A percentile compares a stretch with the other conserved stretches of the same genome.
Conservation (phyloP, 352 stramenopile species). For the Thalassiosira sp. region DNA sequence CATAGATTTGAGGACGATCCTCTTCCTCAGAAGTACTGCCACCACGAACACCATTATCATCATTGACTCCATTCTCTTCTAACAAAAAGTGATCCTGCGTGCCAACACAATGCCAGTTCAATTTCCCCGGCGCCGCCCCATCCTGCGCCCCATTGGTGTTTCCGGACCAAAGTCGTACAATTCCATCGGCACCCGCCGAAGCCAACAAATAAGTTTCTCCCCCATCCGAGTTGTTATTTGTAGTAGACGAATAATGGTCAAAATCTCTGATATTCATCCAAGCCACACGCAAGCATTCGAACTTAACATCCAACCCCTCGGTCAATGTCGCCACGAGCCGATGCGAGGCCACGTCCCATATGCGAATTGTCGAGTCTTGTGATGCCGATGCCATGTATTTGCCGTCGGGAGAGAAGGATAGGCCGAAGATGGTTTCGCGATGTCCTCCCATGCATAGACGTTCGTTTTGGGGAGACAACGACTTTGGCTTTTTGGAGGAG, state of each 20-base stretch:
- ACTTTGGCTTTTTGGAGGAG: neutral
- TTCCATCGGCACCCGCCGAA: slow-evolving; percentile 66
- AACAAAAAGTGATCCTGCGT: slow-evolving; percentile 35
- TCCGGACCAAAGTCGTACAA: slow-evolving; percentile 57
- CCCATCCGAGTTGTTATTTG: neutral
- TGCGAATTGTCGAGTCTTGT: slow-evolving; percentile 70
- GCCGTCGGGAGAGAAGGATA: slow-evolving; percentile 66
- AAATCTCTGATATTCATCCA: slow-evolving; percentile 39
- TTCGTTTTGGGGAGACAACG: slow-evolving; percentile 53
- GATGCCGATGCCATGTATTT: slow-evolving; percentile 72
- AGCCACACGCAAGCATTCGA: slow-evolving; percentile 74
- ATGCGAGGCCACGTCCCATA: slow-evolving; percentile 67
- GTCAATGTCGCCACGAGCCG: slow-evolving; percentile 53
- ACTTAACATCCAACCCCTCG: slow-evolving; percentile 52
- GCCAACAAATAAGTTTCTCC: slow-evolving; percentile 58
- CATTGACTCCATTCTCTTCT: slow-evolving; percentile 13
- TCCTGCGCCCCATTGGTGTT: slow-evolving; percentile 1
- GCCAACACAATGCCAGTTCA: slow-evolving; percentile 28
- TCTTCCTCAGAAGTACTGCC: slow-evolving; percentile 29
- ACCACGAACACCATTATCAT: too few species aligned
- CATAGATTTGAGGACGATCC: slow-evolving; percentile 79
- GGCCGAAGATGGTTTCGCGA: slow-evolving; percentile 70
- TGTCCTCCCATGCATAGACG: slow-evolving; percentile 63
- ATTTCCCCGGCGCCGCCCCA: too few species aligned
- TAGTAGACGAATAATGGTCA: neutral